phyloP scores from a whole-genome alignment of 176 grass and related monocot species.

The Oropetium thomaeum region DNA sequence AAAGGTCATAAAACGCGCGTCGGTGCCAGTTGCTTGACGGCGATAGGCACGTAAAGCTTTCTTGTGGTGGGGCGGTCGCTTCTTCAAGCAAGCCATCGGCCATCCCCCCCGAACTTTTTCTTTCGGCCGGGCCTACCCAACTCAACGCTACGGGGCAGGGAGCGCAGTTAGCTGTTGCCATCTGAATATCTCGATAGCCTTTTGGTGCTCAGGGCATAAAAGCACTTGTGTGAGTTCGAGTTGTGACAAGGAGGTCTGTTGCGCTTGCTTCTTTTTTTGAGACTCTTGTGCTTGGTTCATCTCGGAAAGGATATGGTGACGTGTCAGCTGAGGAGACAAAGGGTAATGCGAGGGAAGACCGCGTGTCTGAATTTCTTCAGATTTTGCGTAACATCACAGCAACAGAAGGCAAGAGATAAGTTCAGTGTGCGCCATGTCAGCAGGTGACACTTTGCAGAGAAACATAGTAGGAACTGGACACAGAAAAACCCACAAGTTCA shows the following conservation, averaged over 20 bases:
- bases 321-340: background rate
- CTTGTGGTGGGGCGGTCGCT: conserved; percentile 15
- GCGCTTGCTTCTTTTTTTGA: background rate
- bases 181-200: background rate
- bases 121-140: background rate
- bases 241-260: background rate
- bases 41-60: conserved; percentile 3
- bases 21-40: conserved; percentile 11
- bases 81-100: background rate
- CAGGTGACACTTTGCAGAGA: background rate
- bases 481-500: background rate
- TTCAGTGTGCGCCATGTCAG: background rate
- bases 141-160: background rate
- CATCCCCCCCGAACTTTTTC: background rate
- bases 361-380: background rate
- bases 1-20: background rate
- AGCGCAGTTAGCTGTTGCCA: background rate
- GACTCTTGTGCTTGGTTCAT: background rate
- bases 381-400: background rate
- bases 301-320: background rate
- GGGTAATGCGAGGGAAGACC: background rate
- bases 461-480: background rate
- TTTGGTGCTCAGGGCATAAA: background rate
- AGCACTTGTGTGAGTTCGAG: background rate
- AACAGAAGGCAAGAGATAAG: background rate